These are phyloP conservation scores for Fennellomyces sp. DNA, from an alignment of 371 early-diverging fungal genomes.

Conservation along the genomic window DNA sequence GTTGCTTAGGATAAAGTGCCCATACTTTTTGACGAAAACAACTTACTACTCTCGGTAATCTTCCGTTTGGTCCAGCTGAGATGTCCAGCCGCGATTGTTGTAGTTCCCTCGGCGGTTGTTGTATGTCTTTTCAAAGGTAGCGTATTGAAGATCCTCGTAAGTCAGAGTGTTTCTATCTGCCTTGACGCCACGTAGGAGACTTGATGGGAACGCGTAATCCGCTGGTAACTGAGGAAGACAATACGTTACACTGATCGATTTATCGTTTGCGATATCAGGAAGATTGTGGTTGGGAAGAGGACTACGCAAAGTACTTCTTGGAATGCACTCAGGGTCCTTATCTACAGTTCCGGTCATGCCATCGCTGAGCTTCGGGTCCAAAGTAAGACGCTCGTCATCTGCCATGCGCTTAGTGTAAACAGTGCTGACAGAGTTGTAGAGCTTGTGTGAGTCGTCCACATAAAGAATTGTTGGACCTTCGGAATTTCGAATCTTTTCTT, in stretches of 20 bases:
- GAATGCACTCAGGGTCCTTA: constrained; percentile 71
- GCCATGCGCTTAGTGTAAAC: constrained; percentile 61
- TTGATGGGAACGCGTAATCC: constrained; percentile 44
- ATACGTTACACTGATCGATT: constrained; percentile 63
- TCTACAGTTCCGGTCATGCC: constrained; percentile 67
- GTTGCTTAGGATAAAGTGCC: not conserved
- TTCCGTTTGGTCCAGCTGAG: constrained; percentile 55
- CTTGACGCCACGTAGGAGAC: constrained; percentile 58
- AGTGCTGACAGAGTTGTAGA: constrained; percentile 71
- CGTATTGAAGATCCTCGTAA: constrained; percentile 58
- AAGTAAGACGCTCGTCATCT: constrained; percentile 39
- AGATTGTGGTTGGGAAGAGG: constrained; percentile 65
- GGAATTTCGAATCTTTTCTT: constrained; percentile 78
- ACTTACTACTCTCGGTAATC: constrained; percentile 40
- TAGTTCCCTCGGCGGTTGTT: constrained; percentile 19
- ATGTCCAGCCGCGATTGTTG: constrained; percentile 19
- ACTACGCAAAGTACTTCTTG: constrained; percentile 70
- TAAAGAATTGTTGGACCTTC: constrained; percentile 75
- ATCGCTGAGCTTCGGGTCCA: constrained; percentile 62
- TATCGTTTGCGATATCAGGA: constrained; percentile 62
- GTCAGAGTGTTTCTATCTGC: constrained; percentile 39
- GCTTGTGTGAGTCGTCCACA: constrained; percentile 66
- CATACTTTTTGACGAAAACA: not conserved
- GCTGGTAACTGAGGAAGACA: constrained; percentile 45
- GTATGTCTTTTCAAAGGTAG: constrained; percentile 52